Evolutionary conservation across 768 basidiomycete genomes (phyloP).

Genomic region (Boletus coccyginus): DNA sequence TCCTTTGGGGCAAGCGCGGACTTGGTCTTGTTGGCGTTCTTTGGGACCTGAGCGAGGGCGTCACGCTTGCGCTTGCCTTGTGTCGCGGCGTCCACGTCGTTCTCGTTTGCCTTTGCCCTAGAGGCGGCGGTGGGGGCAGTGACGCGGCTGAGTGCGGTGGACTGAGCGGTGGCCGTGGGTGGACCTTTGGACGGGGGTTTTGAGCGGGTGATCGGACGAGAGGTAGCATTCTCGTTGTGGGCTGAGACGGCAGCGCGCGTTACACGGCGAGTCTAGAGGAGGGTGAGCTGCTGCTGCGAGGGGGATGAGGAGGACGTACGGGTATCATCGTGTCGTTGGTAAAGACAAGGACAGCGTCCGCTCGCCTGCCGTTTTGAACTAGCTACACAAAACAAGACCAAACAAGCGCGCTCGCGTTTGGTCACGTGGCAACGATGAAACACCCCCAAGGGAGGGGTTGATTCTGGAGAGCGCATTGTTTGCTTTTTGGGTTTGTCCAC

Average conservation of each 20-base stretch:
- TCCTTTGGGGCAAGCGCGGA: slow-evolving; percentile 31
- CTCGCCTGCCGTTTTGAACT: slow-evolving; percentile 35
- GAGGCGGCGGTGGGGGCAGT: slow-evolving; percentile 40
- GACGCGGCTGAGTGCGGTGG: slow-evolving; percentile 39
- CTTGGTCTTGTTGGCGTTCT: slow-evolving; percentile 45
- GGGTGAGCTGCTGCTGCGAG: not conserved
- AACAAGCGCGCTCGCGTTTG: slow-evolving; percentile 38
- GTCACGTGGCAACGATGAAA: slow-evolving; percentile 28
- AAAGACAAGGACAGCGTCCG: slow-evolving; percentile 31
- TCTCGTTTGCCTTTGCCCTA: slow-evolving; percentile 35
- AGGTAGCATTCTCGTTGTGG: slow-evolving; percentile 68
- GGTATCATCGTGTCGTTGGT: slow-evolving; percentile 38
- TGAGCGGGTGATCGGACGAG: slow-evolving; percentile 59
- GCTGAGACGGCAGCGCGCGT: slow-evolving; percentile 53
- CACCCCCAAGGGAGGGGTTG: slow-evolving; percentile 21
- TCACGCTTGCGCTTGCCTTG: slow-evolving; percentile 74
- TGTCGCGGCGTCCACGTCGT: slow-evolving; percentile 44
- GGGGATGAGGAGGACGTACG: slow-evolving; percentile 28
- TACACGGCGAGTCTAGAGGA: slow-evolving; percentile 57
- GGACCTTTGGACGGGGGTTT: slow-evolving; percentile 47
- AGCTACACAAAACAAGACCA: slow-evolving; percentile 35
- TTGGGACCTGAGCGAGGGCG: slow-evolving; percentile 68
- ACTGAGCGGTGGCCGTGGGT: slow-evolving; percentile 35
- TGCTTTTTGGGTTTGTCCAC: not conserved
- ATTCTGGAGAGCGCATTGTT: not conserved